phyloP scores from a whole-genome alignment of 352 stramenopile genomes.

The Phytopythium boreale region DNA sequence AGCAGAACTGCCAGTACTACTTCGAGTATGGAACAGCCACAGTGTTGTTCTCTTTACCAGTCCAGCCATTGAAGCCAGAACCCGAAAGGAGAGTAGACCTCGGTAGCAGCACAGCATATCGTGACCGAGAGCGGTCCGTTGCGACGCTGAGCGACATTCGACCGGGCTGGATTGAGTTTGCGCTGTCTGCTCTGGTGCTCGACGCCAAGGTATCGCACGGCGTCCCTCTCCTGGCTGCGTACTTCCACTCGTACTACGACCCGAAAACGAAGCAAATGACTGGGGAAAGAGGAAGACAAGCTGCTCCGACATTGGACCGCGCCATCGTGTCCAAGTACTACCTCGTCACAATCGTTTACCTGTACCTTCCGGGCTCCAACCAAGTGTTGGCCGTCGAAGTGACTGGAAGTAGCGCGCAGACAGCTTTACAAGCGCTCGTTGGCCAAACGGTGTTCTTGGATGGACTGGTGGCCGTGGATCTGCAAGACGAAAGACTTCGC shows the following conservation, averaged over 20 bases:
- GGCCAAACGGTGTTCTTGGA: constrained; percentile 56
- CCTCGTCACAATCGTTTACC: constrained; percentile 51
- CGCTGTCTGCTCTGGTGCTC: constrained; percentile 47
- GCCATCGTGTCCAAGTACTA: constrained; percentile 65
- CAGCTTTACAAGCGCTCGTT: constrained; percentile 34
- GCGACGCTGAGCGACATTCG: constrained; percentile 23
- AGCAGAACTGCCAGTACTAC: constrained; percentile 48
- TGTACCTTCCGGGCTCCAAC: constrained; percentile 47
- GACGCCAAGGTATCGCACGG: constrained; percentile 57
- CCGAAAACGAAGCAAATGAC: constrained; percentile 40
- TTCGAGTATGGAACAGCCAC: constrained; percentile 65
- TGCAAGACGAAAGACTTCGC: constrained; percentile 20
- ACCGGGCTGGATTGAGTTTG: constrained; percentile 42
- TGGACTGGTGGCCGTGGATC: constrained; percentile 49
- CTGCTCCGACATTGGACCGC: constrained; percentile 28
- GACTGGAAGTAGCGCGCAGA: constrained; percentile 41
- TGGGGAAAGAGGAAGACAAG: constrained; percentile 3
- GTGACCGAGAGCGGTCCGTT: constrained; percentile 19
- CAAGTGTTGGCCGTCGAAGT: constrained; percentile 45
- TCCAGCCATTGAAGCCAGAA: neutral
- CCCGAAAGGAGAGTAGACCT: neutral
- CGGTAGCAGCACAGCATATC: neutral
- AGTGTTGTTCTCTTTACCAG: constrained; percentile 34
- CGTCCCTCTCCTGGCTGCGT: constrained; percentile 60
- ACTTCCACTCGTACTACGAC: constrained; percentile 69